Evolutionary conservation across 371 early-diverging fungal species (phyloP).

Genomic region (Syncephalastrum monosporum): DNA sequence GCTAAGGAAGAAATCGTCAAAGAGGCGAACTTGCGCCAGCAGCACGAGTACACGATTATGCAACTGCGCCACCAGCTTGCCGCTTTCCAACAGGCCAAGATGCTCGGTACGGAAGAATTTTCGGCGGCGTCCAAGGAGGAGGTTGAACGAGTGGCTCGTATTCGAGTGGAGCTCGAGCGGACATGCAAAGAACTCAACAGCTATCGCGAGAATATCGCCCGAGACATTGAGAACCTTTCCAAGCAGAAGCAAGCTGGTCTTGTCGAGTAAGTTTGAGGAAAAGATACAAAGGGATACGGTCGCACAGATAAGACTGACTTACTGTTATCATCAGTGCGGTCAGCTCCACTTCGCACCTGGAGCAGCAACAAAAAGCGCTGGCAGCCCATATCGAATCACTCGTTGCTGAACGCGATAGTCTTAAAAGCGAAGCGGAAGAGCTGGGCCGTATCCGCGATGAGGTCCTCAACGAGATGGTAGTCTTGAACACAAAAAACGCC

Average conservation of each 20-base stretch:
- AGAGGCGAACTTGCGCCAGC: constrained; percentile 33
- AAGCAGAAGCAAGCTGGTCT: constrained; percentile 36
- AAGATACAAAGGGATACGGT: neutral
- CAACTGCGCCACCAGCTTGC: constrained; percentile 32
- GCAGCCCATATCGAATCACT: constrained; percentile 32
- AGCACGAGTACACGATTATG: constrained; percentile 29
- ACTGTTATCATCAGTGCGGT: constrained; percentile 1
- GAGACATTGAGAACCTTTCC: constrained; percentile 33
- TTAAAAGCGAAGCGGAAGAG: constrained; percentile 24
- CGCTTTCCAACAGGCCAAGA: constrained; percentile 21
- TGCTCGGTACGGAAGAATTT: constrained; percentile 9
- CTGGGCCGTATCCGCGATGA: constrained; percentile 27
- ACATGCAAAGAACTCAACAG: constrained; percentile 31
- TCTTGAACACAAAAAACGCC: constrained; percentile 57
- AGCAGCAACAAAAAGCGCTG: constrained; percentile 20
- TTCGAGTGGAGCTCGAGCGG: constrained; percentile 33
- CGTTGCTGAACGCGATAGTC: constrained; percentile 22
- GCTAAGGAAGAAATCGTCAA: constrained; percentile 45
- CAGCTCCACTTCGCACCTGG: neutral
- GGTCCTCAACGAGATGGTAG: constrained; percentile 50
- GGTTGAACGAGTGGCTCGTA: constrained; percentile 26
- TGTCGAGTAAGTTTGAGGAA: constrained; percentile 10
- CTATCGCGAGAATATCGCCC: constrained; percentile 25
- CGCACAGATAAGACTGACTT: neutral
- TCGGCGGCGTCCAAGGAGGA: constrained; percentile 27